A percentile compares a stretch with the other conserved stretches of the same genome.
Evolutionary conservation across 371 early-diverging fungal genomes (phyloP).

Genomic region (Mortierella polycephala): DNA sequence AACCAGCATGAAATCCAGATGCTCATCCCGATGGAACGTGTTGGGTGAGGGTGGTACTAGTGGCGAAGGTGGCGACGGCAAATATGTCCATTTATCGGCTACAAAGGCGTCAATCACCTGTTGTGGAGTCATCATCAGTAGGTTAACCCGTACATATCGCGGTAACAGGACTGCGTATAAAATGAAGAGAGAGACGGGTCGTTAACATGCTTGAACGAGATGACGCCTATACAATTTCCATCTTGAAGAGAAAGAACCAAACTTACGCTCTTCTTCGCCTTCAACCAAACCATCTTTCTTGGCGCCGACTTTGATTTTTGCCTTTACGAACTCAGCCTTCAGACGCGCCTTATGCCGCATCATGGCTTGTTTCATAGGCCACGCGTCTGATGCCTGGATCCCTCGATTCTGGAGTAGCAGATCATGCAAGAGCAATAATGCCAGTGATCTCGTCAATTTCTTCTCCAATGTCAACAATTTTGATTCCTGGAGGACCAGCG

Average conservation of each 20-base stretch:
- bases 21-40: slow-evolving; percentile 70
- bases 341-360: slow-evolving; percentile 75
- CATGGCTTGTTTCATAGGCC: slow-evolving; percentile 73
- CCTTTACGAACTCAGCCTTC: slow-evolving; percentile 77
- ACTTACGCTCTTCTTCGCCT: slow-evolving; percentile 56
- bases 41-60: slow-evolving; percentile 45
- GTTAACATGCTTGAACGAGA: not conserved
- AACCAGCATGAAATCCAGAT: slow-evolving; percentile 85
- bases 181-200: not conserved
- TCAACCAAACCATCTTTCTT: slow-evolving; percentile 75
- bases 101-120: slow-evolving; percentile 74
- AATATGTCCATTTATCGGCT: slow-evolving; percentile 64
- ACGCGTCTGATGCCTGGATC: slow-evolving; percentile 69
- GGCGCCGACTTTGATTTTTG: slow-evolving; percentile 75
- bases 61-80: slow-evolving; percentile 40
- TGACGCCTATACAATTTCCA: no score
- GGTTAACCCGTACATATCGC: slow-evolving; percentile 82
- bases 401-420: slow-evolving; percentile 83
- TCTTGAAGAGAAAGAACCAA: not conserved
- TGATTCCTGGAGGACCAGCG: slow-evolving; percentile 58
- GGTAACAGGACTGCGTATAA: slow-evolving; percentile 64
- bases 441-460: slow-evolving; percentile 61
- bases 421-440: slow-evolving; percentile 83
- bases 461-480: slow-evolving; percentile 52
- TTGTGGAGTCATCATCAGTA: slow-evolving; percentile 72